Conservation (phyloP, 176 grass and related monocot genomes). For the Zea mays region Zm-B73-REFERENCE-NAM-5.0 NC_050101.1:112654501-112655000, state of each 20-base stretch:
- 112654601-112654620: background rate
- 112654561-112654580: background rate
- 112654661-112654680: background rate
- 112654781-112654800: background rate
- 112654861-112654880: constrained; percentile 11
- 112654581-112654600: background rate
- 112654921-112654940: background rate
- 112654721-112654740: background rate
- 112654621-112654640: background rate
- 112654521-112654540: no score
- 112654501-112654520: no score
- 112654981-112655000: background rate
- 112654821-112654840: background rate
- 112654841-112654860: background rate
- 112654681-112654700: background rate
- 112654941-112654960: no score
- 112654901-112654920: background rate
- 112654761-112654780: background rate
- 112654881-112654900: background rate
- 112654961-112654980: background rate
- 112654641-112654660: background rate
- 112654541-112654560: no score
- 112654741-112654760: constrained; percentile 10
- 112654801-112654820: constrained; percentile 1
- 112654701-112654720: background rate